Evolutionary conservation across 2,329 filamentous ascomycete genomes (phyloP).

Genomic region (Elsinoe fawcettii): DNA sequence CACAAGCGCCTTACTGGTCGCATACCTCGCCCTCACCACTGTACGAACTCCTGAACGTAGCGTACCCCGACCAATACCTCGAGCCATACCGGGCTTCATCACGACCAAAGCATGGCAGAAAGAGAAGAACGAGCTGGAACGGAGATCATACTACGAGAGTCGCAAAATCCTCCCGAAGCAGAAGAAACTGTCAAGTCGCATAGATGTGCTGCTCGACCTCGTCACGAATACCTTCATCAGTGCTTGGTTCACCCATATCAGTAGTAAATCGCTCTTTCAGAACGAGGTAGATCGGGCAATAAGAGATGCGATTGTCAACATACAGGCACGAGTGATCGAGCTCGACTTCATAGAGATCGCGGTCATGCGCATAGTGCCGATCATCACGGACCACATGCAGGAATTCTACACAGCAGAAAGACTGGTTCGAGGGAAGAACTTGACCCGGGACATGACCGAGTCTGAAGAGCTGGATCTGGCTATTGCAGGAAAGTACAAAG

Average conservation of each 20-base stretch:
- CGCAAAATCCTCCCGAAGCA: conserved; percentile 67
- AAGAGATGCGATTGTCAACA: conserved; percentile 60
- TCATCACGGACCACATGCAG: conserved; percentile 79
- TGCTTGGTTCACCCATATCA: conserved; percentile 85
- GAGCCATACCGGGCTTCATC: conserved; percentile 23
- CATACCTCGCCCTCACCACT: conserved; percentile 55
- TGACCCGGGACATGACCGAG: conserved; percentile 86
- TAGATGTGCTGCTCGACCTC: conserved; percentile 70
- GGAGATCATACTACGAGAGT: conserved; percentile 59
- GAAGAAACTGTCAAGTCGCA: conserved; percentile 65
- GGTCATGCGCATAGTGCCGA: conserved; percentile 75
- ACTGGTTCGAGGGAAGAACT: conserved; percentile 73
- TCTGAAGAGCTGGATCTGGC: conserved; percentile 92
- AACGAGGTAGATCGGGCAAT: conserved; percentile 81
- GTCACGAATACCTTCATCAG: conserved; percentile 77
- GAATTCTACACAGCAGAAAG: conserved; percentile 89
- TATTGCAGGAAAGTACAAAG: conserved; percentile 87
- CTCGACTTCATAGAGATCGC: conserved; percentile 78
- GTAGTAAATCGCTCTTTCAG: conserved; percentile 67
- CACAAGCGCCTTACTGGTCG: conserved; percentile 45
- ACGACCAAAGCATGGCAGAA: conserved; percentile 51
- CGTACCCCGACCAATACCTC: conserved; percentile 27
- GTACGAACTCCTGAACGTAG: conserved; percentile 55
- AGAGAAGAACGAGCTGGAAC: conserved; percentile 60
- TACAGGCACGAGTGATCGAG: conserved; percentile 64